Percentiles rank a stretch among this genome's conserved stretches.
phyloP scores from a whole-genome alignment of 805 yeast species.

The Zygosaccharomyces lentus region DNA sequence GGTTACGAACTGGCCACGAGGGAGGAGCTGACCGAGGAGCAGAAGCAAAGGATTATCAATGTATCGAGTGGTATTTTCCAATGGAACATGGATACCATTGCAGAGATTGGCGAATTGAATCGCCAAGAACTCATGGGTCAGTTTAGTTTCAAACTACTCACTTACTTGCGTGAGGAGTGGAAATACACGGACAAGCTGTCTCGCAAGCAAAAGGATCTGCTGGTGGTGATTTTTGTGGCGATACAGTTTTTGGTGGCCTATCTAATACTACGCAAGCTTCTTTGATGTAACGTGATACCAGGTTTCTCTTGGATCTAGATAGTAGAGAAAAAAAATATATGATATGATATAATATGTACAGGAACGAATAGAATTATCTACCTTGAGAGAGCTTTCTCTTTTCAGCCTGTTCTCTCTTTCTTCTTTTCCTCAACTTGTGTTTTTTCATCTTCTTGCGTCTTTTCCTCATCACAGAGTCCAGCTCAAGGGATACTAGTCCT shows the following conservation, averaged over 20 bases:
- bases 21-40: conserved; percentile 60
- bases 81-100: conserved; percentile 55
- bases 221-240: conserved; percentile 8
- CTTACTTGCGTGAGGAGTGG: conserved; percentile 33
- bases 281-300: conserved; percentile 1
- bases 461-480: conserved; percentile 74
- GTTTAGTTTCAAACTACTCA: conserved; percentile 49
- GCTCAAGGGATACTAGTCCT: conserved; percentile 28
- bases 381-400: conserved; percentile 60
- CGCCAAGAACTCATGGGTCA: conserved; percentile 50
- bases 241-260: conserved; percentile 13
- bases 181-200: conserved; percentile 26
- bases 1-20: conserved; percentile 77
- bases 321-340: not conserved
- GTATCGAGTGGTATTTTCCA: conserved; percentile 64
- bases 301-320: not conserved
- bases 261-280: conserved; percentile 10
- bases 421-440: conserved; percentile 94
- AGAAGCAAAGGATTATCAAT: conserved; percentile 64
- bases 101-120: conserved; percentile 67
- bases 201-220: conserved; percentile 11
- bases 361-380: conserved; percentile 17
- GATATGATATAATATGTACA: conserved; percentile 6
- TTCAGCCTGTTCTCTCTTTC: conserved; percentile 84
- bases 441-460: conserved; percentile 96